Base-by-base conservation (phyloP, 78 protist species). In the Cyanophora paradoxa region DNA sequence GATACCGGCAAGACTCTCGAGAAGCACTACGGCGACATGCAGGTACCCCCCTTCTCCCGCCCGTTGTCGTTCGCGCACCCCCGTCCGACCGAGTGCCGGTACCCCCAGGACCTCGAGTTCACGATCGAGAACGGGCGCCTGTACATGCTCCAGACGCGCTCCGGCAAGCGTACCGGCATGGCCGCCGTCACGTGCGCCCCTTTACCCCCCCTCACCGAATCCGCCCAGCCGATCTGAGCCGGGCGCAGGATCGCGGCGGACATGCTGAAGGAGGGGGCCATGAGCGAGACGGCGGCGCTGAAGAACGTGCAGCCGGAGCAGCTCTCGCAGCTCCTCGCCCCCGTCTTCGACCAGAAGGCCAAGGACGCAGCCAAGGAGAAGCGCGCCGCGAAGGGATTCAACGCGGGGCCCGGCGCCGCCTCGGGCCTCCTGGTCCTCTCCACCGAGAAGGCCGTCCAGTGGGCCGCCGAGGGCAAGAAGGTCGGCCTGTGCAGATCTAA, bases 71-170 rank as follows among this genome's bases (percentile, higher is more conserved):
- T n/a, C n/a, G n/a, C n/a, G n/a, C n/a, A n/a, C n/a, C n/a, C n/a
- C n/a, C n/a, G n/a, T n/a, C n/a, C n/a, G n/a, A n/a, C n/a, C n/a
- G n/a, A n/a, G n/a, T n/a, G n/a, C n/a, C n/a, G n/a, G n/a, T n/a
- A n/a, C n/a, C n/a, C n/a, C n/a, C n/a, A 74, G 54, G 95, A 91
- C 76, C 33, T 91, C 58, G 95, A 91, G 66, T 91, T 87, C 86
- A 88, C 93, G 70, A 77, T 87, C 48, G 82, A 91, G 62, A 65
- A 86, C 22, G 72, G 84, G 17, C 62, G 68, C 70, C 85, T 91
- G 54, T 91, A 22, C 73, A 39, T 91, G 74, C 92, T 91, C 28
- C 95, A 91, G 78, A 59, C 82, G 75, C 82, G 94, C 30, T n/a
- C 7, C 44, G 91, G 91, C 40, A 82, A 82, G 65, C 75, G 87